These are phyloP conservation scores for Ustilago trichophora DNA, from an alignment of 1,284 basidiomycete species.

Conservation along the genomic window DNA sequence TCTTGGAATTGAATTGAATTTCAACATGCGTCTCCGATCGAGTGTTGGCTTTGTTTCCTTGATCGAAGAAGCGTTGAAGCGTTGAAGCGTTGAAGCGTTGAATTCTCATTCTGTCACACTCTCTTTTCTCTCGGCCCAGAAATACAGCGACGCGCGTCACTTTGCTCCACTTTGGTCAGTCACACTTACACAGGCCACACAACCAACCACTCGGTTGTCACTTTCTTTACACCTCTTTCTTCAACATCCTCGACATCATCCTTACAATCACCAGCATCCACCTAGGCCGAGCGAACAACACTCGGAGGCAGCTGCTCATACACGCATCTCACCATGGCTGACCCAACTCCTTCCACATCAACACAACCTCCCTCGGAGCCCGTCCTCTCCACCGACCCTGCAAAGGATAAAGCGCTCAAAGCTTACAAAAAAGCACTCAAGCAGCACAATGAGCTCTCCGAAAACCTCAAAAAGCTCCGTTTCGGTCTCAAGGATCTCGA, in stretches of 20 bases:
- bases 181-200: conserved; percentile 2
- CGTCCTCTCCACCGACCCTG: conserved; percentile 42
- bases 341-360: conserved; percentile 42
- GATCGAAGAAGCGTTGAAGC: too few species aligned
- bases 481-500: conserved; percentile 77
- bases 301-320: too few species aligned
- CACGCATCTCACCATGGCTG: conserved; percentile 51
- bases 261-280: too few species aligned
- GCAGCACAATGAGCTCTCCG: conserved; percentile 70
- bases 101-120: too few species aligned
- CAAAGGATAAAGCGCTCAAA: conserved; percentile 62
- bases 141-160: conserved; percentile 36
- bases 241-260: too few species aligned
- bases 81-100: too few species aligned
- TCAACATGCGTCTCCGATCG: too few species aligned
- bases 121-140: conserved; percentile 34
- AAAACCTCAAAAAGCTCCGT: conserved; percentile 61
- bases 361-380: conserved; percentile 41
- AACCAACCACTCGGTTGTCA: too few species aligned
- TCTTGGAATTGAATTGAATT: too few species aligned
- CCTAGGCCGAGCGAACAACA: too few species aligned
- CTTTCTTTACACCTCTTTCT: too few species aligned
- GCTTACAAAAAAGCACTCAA: conserved; percentile 61
- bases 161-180: conserved; percentile 45
- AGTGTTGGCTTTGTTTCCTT: too few species aligned